A percentile compares a stretch with the other conserved stretches of the same genome.
These are phyloP conservation scores for Daldinia eschscholtzii DNA, from an alignment of 2,329 filamentous ascomycete species.

Conservation along the genomic window DNA sequence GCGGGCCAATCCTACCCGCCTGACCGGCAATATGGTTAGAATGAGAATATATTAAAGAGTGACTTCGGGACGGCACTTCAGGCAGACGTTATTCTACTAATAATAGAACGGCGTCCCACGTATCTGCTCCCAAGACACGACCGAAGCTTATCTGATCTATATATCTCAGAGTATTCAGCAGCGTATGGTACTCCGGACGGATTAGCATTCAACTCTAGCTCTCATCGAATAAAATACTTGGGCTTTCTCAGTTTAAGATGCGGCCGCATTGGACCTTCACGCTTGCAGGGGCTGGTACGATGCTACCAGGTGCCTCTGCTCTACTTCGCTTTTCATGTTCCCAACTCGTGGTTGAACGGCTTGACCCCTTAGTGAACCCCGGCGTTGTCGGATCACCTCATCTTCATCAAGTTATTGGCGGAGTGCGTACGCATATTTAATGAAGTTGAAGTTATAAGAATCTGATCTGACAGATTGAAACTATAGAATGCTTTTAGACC, in stretches of 20 bases:
- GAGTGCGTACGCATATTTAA: slow-evolving; percentile 38
- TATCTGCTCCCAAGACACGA: not conserved
- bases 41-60: slow-evolving; percentile 37
- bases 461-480: not conserved
- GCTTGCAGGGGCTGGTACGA: slow-evolving; percentile 10
- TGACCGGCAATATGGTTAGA: slow-evolving; percentile 34
- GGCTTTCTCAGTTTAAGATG: slow-evolving; percentile 26
- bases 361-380: slow-evolving; percentile 48
- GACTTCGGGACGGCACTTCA: slow-evolving; percentile 29
- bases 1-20: slow-evolving; percentile 11
- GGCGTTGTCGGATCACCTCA: slow-evolving; percentile 47
- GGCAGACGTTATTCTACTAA: slow-evolving; percentile 6
- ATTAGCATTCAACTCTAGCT: slow-evolving; percentile 3
- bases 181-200: slow-evolving; percentile 1
- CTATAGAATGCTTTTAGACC: slow-evolving; percentile 52
- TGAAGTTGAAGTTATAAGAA: not conserved
- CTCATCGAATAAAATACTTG: not conserved
- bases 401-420: slow-evolving; percentile 51
- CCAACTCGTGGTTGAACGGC: slow-evolving; percentile 48
- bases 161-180: slow-evolving; percentile 5
- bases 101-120: not conserved
- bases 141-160: not conserved
- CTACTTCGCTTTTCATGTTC: slow-evolving; percentile 49
- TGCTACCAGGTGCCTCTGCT: slow-evolving; percentile 33
- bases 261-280: slow-evolving; percentile 14